Conservation (phyloP, 108 stramenopile species). For the Poteriospumella lacustris region DNA sequence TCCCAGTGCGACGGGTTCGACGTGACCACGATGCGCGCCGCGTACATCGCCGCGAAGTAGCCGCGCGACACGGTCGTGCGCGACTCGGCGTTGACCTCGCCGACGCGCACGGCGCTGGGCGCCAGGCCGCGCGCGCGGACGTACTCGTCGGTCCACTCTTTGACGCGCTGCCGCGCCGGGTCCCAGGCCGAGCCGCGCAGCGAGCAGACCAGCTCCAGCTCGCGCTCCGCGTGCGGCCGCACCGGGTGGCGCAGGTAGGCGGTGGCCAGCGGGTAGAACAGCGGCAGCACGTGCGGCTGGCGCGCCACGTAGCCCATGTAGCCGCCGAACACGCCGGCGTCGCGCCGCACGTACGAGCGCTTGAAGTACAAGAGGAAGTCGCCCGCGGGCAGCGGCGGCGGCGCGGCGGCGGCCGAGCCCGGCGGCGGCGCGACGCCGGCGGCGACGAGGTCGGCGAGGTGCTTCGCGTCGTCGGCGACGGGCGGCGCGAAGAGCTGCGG, state of each 20-base stretch:
- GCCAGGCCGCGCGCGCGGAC: neutral
- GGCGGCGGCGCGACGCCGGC: neutral
- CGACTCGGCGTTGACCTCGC: constrained; percentile 5
- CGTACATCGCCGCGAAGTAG: constrained; percentile 21
- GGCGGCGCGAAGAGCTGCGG: neutral
- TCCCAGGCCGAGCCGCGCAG: neutral
- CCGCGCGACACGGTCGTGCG: neutral
- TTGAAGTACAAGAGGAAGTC: neutral
- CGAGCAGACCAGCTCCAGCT: constrained; percentile 17
- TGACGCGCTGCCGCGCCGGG: constrained; percentile 11
- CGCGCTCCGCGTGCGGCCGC: neutral
- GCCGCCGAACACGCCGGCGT: constrained; percentile 2
- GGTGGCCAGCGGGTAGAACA: constrained; percentile 24
- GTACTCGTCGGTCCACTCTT: constrained; percentile 1
- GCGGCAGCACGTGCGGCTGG: neutral
- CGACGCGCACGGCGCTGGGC: no score
- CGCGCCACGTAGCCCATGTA: neutral
- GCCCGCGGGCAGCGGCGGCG: no score
- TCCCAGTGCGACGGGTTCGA: constrained; percentile 34
- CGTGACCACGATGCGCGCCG: constrained; percentile 24
- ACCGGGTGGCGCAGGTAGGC: neutral
- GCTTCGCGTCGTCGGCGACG: neutral
- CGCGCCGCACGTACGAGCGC: neutral
- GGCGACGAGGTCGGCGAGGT: neutral
- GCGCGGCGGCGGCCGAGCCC: no score